Conservation (phyloP, 1,139 yeast species). For the Kodamaea suecica region DNA sequence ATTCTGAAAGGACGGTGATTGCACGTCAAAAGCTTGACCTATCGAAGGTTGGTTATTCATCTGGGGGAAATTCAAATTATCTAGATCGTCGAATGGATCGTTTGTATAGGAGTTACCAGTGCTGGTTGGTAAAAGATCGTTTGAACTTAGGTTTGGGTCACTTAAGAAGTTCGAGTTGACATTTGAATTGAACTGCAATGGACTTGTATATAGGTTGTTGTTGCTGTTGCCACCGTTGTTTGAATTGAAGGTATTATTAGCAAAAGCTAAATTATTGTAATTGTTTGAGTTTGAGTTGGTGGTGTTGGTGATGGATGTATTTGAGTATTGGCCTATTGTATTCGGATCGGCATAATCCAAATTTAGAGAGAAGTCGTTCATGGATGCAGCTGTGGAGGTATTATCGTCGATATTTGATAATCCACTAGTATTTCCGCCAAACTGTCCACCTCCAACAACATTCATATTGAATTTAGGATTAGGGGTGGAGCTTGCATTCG, state of each 20-base stretch:
- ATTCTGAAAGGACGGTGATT: conserved; percentile 6
- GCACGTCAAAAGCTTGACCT: conserved; percentile 10
- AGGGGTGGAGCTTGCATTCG: conserved; percentile 6
- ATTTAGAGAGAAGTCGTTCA: conserved; percentile 14
- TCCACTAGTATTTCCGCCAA: too few species aligned
- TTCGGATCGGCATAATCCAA: conserved; percentile 12
- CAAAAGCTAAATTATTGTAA: conserved; percentile 1
- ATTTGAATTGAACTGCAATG: conserved; percentile 5
- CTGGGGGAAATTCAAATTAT: conserved; percentile 18
- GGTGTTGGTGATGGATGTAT: conserved; percentile 4
- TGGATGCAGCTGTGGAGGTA: not conserved
- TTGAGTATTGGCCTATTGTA: not conserved
- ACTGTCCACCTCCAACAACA: conserved; percentile 2
- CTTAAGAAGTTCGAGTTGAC: conserved; percentile 4
- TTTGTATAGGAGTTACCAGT: conserved; percentile 20
- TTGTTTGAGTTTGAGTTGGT: conserved; percentile 2
- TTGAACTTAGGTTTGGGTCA: conserved; percentile 5
- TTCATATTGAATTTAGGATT: conserved; percentile 11
- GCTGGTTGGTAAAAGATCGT: conserved; percentile 7
- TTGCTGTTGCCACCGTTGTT: not conserved
- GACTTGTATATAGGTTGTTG: conserved; percentile 4
- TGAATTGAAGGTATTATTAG: conserved; percentile 3
- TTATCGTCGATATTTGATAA: conserved; percentile 7
- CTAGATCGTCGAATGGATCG: conserved; percentile 39
- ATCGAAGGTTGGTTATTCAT: conserved; percentile 7